Percentiles rank a stretch among this genome's conserved stretches.
Evolutionary conservation across 495 filamentous ascomycete species (phyloP).

Genomic region (Emericellopsis terricola): DNA sequence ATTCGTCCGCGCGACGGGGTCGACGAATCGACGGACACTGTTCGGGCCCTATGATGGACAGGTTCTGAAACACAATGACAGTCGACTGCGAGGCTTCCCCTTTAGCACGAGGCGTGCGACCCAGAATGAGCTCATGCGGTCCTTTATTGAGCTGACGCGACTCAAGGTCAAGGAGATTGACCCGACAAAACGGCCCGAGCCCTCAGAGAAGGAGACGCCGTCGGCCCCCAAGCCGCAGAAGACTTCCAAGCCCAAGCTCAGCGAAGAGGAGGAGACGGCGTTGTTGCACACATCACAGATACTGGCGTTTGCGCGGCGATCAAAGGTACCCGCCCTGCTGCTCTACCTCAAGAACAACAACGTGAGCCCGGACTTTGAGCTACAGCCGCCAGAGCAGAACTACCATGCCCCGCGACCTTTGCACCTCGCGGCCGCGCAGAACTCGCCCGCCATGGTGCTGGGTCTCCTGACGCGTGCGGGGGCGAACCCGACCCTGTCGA

Average conservation of each 20-base stretch:
- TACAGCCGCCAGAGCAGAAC: constrained; percentile 56
- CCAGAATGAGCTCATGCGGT: constrained; percentile 81
- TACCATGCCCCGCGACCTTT: constrained; percentile 74
- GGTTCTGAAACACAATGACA: constrained; percentile 62
- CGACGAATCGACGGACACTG: constrained; percentile 63
- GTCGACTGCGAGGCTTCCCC: constrained; percentile 73
- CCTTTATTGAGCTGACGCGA: constrained; percentile 80
- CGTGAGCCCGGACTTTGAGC: constrained; percentile 49
- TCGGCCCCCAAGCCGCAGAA: constrained; percentile 19
- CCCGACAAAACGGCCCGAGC: constrained; percentile 35
- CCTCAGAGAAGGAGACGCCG: constrained; percentile 23
- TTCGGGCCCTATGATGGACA: constrained; percentile 86
- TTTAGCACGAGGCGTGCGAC: constrained; percentile 92
- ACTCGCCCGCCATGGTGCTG: constrained; percentile 50
- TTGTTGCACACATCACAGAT: constrained; percentile 72
- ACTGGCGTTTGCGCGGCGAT: constrained; percentile 72
- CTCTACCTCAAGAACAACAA: constrained; percentile 63
- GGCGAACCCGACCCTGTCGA: constrained; percentile 55
- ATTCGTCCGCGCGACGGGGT: constrained; percentile 80
- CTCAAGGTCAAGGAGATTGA: constrained; percentile 61
- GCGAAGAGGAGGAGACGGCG: constrained; percentile 67
- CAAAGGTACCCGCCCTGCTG: constrained; percentile 72
- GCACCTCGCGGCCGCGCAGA: constrained; percentile 67
- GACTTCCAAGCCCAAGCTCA: constrained; percentile 34
- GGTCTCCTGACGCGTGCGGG: constrained; percentile 60